Evolutionary conservation across 176 grass and related monocot genomes (phyloP).

Genomic region (Pharus latifolius): DNA sequence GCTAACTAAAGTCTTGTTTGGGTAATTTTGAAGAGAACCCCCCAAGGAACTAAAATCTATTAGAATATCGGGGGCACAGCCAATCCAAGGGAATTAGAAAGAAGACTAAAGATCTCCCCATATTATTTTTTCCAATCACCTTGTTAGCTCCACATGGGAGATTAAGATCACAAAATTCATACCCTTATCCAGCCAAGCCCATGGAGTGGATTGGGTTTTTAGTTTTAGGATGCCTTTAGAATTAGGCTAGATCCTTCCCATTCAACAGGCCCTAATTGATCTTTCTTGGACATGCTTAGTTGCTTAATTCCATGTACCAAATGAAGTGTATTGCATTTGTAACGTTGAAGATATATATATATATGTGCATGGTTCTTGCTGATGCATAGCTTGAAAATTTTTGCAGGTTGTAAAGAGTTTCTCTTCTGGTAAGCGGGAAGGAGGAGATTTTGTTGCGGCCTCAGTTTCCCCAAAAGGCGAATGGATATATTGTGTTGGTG

Average conservation of each 20-base stretch:
- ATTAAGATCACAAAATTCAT: too few relatives aligned
- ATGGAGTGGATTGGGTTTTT: background rate
- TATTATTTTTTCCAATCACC: too few relatives aligned
- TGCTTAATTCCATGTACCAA: background rate
- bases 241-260: background rate
- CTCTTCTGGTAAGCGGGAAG: slow-evolving; percentile 90
- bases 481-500: slow-evolving; percentile 97
- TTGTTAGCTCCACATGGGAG: too few relatives aligned
- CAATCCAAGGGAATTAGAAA: background rate
- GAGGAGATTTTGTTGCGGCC: slow-evolving; percentile 92
- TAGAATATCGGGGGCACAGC: background rate
- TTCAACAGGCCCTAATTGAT: background rate
- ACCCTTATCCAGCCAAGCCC: too few relatives aligned
- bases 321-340: background rate
- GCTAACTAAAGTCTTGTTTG: background rate
- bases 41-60: background rate
- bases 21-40: background rate
- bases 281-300: background rate
- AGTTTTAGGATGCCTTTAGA: slow-evolving; percentile 1
- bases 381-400: background rate
- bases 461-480: slow-evolving; percentile 95
- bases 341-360: background rate
- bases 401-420: slow-evolving; percentile 93
- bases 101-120: too few relatives aligned
- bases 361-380: background rate